These are phyloP conservation scores for Mayamaea pseudoterrestris DNA, from an alignment of 108 stramenopile species.

Conservation along the genomic window DNA sequence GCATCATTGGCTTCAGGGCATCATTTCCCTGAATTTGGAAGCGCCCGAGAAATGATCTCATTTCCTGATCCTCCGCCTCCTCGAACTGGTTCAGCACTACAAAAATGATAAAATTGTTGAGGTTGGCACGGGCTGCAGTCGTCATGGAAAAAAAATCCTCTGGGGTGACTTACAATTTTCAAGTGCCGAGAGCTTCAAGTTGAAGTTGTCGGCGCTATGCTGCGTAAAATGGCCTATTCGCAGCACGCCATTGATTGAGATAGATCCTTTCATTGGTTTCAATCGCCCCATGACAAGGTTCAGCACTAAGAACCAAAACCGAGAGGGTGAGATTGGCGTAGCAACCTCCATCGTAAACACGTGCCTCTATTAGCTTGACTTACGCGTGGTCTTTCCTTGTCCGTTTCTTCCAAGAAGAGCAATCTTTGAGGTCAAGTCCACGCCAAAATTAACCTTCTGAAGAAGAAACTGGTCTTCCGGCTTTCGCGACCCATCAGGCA, in stretches of 20 bases:
- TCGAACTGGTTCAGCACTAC: constrained; percentile 76
- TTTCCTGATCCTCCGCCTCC: constrained; percentile 79
- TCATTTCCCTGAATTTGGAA: constrained; percentile 88
- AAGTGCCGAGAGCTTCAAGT: constrained; percentile 70
- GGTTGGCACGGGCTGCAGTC: too few relatives aligned
- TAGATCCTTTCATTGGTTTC: constrained; percentile 56
- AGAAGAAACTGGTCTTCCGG: constrained; percentile 59
- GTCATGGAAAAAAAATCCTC: constrained; percentile 1
- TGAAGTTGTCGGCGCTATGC: constrained; percentile 91
- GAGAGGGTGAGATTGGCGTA: too few relatives aligned
- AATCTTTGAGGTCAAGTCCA: constrained; percentile 79
- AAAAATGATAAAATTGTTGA: too few relatives aligned
- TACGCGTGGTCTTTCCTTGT: constrained; percentile 43
- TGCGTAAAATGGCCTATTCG: constrained; percentile 94
- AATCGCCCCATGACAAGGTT: constrained; percentile 89
- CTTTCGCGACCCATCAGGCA: constrained; percentile 34
- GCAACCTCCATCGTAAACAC: too few relatives aligned
- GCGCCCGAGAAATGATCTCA: constrained; percentile 81
- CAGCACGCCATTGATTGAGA: constrained; percentile 77
- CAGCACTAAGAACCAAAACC: too few relatives aligned
- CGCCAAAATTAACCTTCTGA: constrained; percentile 91
- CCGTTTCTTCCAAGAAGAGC: constrained; percentile 85
- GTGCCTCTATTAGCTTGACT: too few relatives aligned
- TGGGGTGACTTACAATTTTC: constrained; percentile 75
- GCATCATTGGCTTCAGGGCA: constrained; percentile 88